These are phyloP conservation scores for Magnolia kwangsiensis DNA, from an alignment of 164 flowering plant genomes.

Conservation along the genomic window DNA sequence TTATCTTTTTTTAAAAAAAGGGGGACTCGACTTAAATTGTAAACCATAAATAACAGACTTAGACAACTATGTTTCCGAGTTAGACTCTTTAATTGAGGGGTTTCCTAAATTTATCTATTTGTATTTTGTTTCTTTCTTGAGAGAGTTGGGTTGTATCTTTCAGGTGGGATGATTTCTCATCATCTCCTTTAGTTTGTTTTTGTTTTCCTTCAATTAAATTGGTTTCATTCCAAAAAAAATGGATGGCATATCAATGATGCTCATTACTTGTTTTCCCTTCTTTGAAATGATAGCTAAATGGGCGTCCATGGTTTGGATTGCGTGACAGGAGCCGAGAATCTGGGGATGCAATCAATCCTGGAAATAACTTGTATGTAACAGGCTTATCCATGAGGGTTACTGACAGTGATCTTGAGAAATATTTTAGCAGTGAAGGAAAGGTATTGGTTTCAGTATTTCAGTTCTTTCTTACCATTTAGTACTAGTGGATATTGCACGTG, in stretches of 20 bases:
- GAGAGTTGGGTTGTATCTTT: neutral
- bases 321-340: constrained; percentile 36
- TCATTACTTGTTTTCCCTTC: neutral
- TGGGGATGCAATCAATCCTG: constrained; percentile 48
- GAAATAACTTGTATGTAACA: constrained; percentile 64
- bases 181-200: too few relatives aligned
- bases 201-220: too few relatives aligned
- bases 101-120: neutral
- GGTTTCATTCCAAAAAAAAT: neutral
- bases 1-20: too few relatives aligned
- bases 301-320: neutral
- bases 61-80: neutral
- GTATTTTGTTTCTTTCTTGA: neutral
- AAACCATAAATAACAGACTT: too few relatives aligned
- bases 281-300: neutral
- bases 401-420: constrained; percentile 49
- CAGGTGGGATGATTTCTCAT: neutral
- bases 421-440: constrained; percentile 57
- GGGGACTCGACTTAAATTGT: too few relatives aligned
- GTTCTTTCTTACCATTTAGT: neutral
- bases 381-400: constrained; percentile 63
- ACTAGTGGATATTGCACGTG: too few relatives aligned
- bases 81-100: neutral
- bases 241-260: neutral
- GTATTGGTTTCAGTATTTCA: constrained; percentile 18